A percentile compares a stretch with the other conserved stretches of the same genome.
Conservation (phyloP, 495 filamentous ascomycete species). For the Antarctomyces pellizariae region DNA sequence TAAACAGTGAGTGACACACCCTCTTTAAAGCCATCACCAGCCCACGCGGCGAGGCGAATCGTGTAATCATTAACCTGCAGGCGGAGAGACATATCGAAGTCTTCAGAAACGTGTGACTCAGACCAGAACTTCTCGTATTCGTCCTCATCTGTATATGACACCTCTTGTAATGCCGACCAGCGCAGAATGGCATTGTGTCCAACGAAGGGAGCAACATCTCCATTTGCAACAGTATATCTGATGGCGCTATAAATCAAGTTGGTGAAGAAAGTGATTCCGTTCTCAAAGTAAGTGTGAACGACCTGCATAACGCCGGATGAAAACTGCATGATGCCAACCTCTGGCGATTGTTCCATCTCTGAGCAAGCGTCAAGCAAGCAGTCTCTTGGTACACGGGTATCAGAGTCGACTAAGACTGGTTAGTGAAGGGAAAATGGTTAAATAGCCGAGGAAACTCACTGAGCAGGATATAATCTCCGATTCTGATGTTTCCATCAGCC, state of each 20-base stretch:
- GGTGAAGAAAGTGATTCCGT: constrained; percentile 67
- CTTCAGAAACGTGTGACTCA: constrained; percentile 59
- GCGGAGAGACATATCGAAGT: constrained; percentile 70
- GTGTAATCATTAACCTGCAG: constrained; percentile 50
- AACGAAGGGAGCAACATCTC: constrained; percentile 62
- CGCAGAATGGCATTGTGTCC: constrained; percentile 62
- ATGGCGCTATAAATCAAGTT: constrained; percentile 66
- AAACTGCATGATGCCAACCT: constrained; percentile 66
- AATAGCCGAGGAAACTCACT: constrained; percentile 11
- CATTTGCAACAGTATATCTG: constrained; percentile 54
- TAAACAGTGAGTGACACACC: constrained; percentile 70
- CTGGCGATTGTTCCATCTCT: constrained; percentile 59
- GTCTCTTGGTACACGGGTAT: constrained; percentile 51
- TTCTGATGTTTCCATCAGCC: constrained; percentile 58
- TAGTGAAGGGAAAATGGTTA: neutral
- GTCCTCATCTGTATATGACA: constrained; percentile 41
- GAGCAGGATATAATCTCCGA: constrained; percentile 58
- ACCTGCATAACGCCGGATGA: constrained; percentile 70
- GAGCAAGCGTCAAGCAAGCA: constrained; percentile 56
- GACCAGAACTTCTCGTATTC: constrained; percentile 69
- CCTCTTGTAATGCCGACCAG: constrained; percentile 57
- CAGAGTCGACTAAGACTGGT: constrained; percentile 34
- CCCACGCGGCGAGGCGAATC: constrained; percentile 50
- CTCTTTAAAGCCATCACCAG: constrained; percentile 58
- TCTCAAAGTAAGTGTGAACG: constrained; percentile 46